These are phyloP conservation scores for Microcera coccophila DNA, from an alignment of 2,329 filamentous ascomycete genomes.

Conservation along the genomic window DNA sequence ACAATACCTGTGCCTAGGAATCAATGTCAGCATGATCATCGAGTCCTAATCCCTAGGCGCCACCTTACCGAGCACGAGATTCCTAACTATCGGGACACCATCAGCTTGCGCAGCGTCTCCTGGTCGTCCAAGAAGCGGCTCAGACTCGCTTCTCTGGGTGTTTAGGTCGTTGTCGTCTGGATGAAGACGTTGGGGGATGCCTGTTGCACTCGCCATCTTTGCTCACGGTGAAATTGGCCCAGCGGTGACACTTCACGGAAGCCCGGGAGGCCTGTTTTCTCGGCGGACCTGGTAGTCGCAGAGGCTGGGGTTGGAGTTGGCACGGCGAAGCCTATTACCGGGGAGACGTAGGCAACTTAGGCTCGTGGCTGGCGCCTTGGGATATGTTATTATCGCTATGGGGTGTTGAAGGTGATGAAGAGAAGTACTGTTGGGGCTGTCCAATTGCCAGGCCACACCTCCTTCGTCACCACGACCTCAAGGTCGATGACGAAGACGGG, in stretches of 20 bases:
- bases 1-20: constrained; percentile 70
- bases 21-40: constrained; percentile 2
- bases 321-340: too few relatives aligned
- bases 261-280: too few relatives aligned
- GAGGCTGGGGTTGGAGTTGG: too few relatives aligned
- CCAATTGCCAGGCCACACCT: too few relatives aligned
- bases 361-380: too few relatives aligned
- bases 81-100: constrained; percentile 60
- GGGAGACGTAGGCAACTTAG: too few relatives aligned
- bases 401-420: too few relatives aligned
- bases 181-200: constrained; percentile 52
- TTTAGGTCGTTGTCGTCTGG: constrained; percentile 19
- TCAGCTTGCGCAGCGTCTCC: constrained; percentile 71
- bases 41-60: not conserved
- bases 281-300: too few relatives aligned
- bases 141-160: constrained; percentile 33
- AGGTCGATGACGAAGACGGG: not conserved
- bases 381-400: too few relatives aligned
- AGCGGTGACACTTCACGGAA: not conserved
- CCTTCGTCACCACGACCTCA: too few relatives aligned
- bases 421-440: too few relatives aligned
- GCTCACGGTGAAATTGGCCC: not conserved
- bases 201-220: constrained; percentile 65
- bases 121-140: constrained; percentile 49
- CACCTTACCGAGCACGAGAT: constrained; percentile 68